Evolutionary conservation across 495 filamentous ascomycete species (phyloP).

Genomic region (Penicillium antarcticum): DNA sequence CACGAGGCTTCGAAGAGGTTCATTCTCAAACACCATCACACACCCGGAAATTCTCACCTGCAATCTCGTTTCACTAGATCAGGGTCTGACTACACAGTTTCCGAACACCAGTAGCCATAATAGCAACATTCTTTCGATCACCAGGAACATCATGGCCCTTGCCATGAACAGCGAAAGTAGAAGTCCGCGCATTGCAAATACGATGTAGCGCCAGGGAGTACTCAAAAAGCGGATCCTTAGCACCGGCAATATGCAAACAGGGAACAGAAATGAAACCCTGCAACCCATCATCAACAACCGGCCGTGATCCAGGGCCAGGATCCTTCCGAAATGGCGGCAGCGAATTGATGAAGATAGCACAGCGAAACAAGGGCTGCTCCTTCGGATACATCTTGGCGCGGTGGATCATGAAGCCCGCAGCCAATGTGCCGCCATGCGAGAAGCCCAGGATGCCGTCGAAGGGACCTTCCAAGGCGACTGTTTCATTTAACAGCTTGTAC

Average conservation of each 20-base stretch:
- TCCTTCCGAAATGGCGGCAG: slow-evolving; percentile 32
- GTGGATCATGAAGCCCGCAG: slow-evolving; percentile 30
- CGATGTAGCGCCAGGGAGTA: slow-evolving; percentile 29
- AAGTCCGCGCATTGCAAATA: slow-evolving; percentile 17
- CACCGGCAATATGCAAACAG: slow-evolving; percentile 28
- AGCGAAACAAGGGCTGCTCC: slow-evolving; percentile 23
- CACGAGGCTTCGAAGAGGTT: background rate
- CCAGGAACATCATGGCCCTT: slow-evolving; percentile 33
- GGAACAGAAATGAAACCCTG: slow-evolving; percentile 25
- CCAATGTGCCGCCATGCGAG: slow-evolving; percentile 36
- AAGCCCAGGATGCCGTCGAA: slow-evolving; percentile 39
- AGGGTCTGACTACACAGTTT: slow-evolving; percentile 17
- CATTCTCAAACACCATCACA: background rate
- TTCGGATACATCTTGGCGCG: slow-evolving; percentile 25
- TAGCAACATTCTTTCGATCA: slow-evolving; percentile 24
- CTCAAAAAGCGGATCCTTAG: slow-evolving; percentile 21
- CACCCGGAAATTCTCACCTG: background rate
- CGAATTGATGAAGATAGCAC: slow-evolving; percentile 36
- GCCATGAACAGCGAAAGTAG: slow-evolving; percentile 27
- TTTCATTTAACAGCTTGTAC: slow-evolving; percentile 27
- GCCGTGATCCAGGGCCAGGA: slow-evolving; percentile 17
- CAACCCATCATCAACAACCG: slow-evolving; percentile 20
- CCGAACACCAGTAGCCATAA: slow-evolving; percentile 23
- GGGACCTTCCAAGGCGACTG: slow-evolving; percentile 32
- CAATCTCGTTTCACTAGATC: slow-evolving; percentile 7